A percentile compares a stretch with the other conserved stretches of the same genome.
Conservation (phyloP, 768 basidiomycete genomes). For the Trametes punicea region DNA sequence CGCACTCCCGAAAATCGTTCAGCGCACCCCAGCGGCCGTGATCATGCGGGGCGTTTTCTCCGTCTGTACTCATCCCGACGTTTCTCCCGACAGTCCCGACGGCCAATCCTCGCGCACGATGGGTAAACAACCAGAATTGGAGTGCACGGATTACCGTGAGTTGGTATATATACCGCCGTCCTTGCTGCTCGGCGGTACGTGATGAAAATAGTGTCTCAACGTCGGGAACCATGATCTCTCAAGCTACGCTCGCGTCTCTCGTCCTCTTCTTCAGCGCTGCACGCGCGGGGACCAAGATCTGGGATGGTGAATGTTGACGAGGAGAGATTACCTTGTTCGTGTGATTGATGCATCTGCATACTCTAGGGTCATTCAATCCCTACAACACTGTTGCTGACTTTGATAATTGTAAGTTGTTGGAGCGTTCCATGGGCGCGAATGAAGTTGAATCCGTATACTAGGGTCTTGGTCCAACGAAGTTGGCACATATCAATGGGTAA, state of each 20-base stretch:
- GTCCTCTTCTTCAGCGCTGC: conserved; percentile 28
- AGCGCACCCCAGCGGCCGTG: neutral
- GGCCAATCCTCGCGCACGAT: conserved; percentile 15
- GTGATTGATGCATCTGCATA: too few species aligned
- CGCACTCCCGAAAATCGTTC: neutral
- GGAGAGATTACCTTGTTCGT: too few species aligned
- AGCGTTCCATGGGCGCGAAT: neutral
- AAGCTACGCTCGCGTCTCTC: conserved; percentile 23
- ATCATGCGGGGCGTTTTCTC: conserved; percentile 18
- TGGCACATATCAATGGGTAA: conserved; percentile 56
- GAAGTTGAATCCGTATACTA: conserved; percentile 17
- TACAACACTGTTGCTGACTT: conserved; percentile 46
- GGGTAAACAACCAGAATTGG: neutral
- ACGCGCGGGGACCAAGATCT: conserved; percentile 49
- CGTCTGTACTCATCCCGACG: conserved; percentile 4
- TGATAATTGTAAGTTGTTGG: conserved; percentile 43
- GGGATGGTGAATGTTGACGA: conserved; percentile 40
- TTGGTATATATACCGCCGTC: neutral
- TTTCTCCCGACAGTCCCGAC: conserved; percentile 4
- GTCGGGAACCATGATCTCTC: conserved; percentile 30
- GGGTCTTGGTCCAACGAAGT: conserved; percentile 58
- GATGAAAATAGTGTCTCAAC: neutral
- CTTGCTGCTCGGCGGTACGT: neutral
- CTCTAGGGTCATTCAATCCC: conserved; percentile 40
- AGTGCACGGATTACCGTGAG: neutral